These are phyloP conservation scores for Trichoderma sp. DNA, from an alignment of 2,329 filamentous ascomycete genomes.

Conservation along the genomic window DNA sequence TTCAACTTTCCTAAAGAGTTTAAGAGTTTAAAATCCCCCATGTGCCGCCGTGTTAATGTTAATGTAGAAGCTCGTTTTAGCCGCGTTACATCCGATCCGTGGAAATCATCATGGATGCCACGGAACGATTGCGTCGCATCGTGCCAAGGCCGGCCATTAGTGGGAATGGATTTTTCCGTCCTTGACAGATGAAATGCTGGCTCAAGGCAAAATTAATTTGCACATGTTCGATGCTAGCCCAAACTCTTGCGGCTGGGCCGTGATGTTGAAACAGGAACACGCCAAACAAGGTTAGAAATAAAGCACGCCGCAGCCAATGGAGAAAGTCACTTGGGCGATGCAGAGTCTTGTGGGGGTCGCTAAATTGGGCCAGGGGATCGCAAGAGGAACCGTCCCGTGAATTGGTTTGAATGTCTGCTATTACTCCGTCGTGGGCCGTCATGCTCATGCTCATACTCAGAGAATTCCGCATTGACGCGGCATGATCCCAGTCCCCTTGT, in stretches of 20 bases:
- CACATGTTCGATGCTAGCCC: not conserved
- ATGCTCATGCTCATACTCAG: not conserved
- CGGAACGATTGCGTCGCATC: constrained; percentile 3
- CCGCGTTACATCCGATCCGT: constrained; percentile 7
- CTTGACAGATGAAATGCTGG: constrained; percentile 1
- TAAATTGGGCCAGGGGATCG: constrained; percentile 2
- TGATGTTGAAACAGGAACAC: not conserved
- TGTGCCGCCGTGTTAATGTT: not conserved
- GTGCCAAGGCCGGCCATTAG: constrained; percentile 1
- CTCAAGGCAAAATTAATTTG: not conserved
- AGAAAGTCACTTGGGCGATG: not conserved
- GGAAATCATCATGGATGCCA: not conserved
- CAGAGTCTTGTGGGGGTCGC: constrained; percentile 1
- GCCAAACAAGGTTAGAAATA: not conserved
- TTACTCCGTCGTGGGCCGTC: not conserved
- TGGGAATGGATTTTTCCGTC: constrained; percentile 21
- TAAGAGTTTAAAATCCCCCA: not conserved
- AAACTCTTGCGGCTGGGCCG: not conserved
- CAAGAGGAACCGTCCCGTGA: not conserved
- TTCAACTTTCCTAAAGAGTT: constrained; percentile 4
- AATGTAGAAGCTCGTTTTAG: not conserved
- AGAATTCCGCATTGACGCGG: not conserved
- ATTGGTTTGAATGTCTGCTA: constrained; percentile 3
- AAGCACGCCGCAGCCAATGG: not conserved
- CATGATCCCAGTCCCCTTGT: not conserved